A percentile compares a stretch with the other conserved stretches of the same genome.
phyloP scores from a whole-genome alignment of 2,329 filamentous ascomycete species.

The Aspergillus neotritici region DNA sequence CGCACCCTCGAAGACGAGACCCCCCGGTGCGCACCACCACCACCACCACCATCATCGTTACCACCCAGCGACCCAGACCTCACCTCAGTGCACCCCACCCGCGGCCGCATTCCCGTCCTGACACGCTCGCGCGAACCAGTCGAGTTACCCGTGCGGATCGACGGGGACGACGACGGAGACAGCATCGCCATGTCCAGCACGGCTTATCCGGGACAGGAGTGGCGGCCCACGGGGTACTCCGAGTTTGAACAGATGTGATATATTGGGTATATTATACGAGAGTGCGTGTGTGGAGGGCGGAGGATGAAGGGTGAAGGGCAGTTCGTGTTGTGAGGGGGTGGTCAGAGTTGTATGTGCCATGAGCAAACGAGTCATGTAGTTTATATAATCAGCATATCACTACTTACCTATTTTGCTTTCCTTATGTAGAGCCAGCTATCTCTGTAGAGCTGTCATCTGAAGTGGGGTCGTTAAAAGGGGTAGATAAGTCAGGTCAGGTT shows the following conservation, averaged over 20 bases:
- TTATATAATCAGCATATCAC: neutral
- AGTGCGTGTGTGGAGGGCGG: neutral
- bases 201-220: slow-evolving; percentile 46
- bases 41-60: too few species aligned
- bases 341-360: neutral
- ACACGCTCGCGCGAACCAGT: slow-evolving; percentile 24
- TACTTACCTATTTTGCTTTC: too few species aligned
- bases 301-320: neutral
- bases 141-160: slow-evolving; percentile 28
- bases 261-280: too few species aligned
- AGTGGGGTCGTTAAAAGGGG: too few species aligned
- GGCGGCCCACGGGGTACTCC: slow-evolving; percentile 31
- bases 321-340: neutral
- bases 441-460: neutral
- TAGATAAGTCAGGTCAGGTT: too few species aligned
- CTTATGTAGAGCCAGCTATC: too few species aligned
- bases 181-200: slow-evolving; percentile 46
- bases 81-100: slow-evolving; percentile 19
- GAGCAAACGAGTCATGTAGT: neutral
- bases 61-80: neutral
- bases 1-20: too few species aligned
- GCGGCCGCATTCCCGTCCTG: slow-evolving; percentile 17
- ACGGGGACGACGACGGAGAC: slow-evolving; percentile 39
- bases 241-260: too few species aligned
- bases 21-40: too few species aligned